phyloP scores from a whole-genome alignment of 129 eudicot genomes.

The Chrysanthemum lavandulifolium region DNA sequence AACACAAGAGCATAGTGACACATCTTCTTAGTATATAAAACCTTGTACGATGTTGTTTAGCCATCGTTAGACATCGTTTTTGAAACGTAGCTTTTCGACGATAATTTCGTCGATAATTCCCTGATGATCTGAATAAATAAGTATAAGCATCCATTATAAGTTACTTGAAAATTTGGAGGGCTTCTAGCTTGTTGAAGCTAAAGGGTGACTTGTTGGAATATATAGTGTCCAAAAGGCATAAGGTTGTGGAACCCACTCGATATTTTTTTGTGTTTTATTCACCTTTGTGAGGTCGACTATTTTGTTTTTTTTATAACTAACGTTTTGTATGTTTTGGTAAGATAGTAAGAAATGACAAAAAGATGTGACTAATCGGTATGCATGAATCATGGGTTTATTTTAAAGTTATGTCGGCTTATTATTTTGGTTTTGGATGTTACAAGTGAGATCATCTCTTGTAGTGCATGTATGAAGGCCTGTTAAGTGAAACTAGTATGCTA shows the following conservation, averaged over 20 bases:
- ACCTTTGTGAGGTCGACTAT: conserved; percentile 20
- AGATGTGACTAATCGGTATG: background rate
- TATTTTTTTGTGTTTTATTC: conserved; percentile 13
- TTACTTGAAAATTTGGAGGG: conserved; percentile 13
- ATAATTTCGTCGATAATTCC: conserved; percentile 28
- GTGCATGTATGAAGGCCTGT: no score
- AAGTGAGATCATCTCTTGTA: no score
- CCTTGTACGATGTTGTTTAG: conserved; percentile 52
- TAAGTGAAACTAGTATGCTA: no score
- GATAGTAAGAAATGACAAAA: background rate
- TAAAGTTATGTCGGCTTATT: no score
- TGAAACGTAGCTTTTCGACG: conserved; percentile 37
- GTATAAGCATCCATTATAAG: conserved; percentile 21
- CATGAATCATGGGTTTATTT: no score
- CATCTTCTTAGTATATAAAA: conserved; percentile 58
- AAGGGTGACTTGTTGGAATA: conserved; percentile 15
- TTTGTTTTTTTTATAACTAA: background rate
- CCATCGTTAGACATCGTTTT: conserved; percentile 40
- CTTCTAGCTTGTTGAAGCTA: conserved; percentile 7
- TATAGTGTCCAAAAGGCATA: conserved; percentile 4
- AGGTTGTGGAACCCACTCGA: conserved; percentile 12
- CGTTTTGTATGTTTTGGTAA: background rate
- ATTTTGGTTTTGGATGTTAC: no score
- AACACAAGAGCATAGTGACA: conserved; percentile 58
- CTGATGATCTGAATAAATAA: conserved; percentile 19